Evolutionary conservation across 148 eudicot species (phyloP).

Genomic region (Vaccinium myrtillus): DNA sequence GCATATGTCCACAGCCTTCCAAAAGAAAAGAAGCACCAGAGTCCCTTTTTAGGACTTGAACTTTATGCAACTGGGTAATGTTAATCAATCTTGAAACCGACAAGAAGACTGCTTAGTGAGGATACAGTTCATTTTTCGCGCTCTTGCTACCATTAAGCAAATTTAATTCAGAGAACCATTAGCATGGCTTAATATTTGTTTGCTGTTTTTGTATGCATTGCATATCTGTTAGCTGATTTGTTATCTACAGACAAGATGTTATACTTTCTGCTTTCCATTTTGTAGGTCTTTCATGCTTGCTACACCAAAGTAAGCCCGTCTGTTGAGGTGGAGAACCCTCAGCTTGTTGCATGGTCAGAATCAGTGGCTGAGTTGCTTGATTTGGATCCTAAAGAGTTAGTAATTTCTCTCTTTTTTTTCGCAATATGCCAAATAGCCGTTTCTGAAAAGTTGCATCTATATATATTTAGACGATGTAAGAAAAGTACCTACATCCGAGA

Average conservation of each 20-base stretch:
- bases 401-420: slow-evolving; percentile 13
- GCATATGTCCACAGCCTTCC: not conserved
- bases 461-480: not conserved
- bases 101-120: not conserved
- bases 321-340: slow-evolving; percentile 79
- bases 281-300: slow-evolving; percentile 85
- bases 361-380: slow-evolving; percentile 80
- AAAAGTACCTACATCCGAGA: not conserved
- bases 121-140: not conserved
- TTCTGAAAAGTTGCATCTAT: slow-evolving; percentile 6
- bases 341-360: slow-evolving; percentile 93
- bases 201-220: not conserved
- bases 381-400: slow-evolving; percentile 87
- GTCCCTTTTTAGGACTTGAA: not conserved
- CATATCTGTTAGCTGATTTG: not conserved
- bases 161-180: not conserved
- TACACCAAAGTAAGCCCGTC: slow-evolving; percentile 87
- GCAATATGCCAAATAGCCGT: not conserved
- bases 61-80: not conserved
- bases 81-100: not conserved
- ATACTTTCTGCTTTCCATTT: slow-evolving; percentile 1
- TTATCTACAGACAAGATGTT: not conserved
- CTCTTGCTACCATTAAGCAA: not conserved
- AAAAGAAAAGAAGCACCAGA: not conserved
- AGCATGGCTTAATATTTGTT: not conserved